phyloP scores from a whole-genome alignment of 2,329 filamentous ascomycete species.

The Penicillium palitans region DNA sequence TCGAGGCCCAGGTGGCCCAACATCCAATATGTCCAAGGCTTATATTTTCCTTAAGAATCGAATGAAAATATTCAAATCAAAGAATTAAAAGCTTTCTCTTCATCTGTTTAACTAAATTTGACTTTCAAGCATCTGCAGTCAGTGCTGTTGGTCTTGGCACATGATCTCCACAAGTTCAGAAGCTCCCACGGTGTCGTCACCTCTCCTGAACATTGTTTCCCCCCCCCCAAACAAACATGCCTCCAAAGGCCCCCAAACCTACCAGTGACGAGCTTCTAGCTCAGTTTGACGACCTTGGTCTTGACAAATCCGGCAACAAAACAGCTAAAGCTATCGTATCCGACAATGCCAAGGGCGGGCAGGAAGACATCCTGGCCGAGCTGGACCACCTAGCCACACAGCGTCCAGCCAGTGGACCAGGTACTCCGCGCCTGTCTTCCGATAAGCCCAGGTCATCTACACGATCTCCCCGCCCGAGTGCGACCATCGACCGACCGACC shows the following conservation, averaged over 20 bases:
- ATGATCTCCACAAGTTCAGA: slow-evolving; percentile 21
- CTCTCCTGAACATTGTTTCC: slow-evolving; percentile 21
- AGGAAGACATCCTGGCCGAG: slow-evolving; percentile 78
- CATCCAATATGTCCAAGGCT: neutral
- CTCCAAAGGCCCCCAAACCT: slow-evolving; percentile 40
- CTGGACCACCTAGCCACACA: slow-evolving; percentile 77
- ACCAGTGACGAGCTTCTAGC: slow-evolving; percentile 53
- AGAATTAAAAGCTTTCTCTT: neutral
- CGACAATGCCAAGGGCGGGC: slow-evolving; percentile 46
- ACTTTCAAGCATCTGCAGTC: neutral
- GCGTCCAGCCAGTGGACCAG: slow-evolving; percentile 69
- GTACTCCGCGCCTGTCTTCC: slow-evolving; percentile 70
- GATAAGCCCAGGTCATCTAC: slow-evolving; percentile 52
- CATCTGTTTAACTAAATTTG: neutral
- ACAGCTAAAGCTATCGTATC: slow-evolving; percentile 29
- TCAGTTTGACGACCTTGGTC: slow-evolving; percentile 50
- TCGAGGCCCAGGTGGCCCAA: neutral
- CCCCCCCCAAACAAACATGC: slow-evolving; percentile 29
- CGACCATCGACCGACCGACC: slow-evolving; percentile 56
- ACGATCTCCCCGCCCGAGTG: slow-evolving; percentile 55
- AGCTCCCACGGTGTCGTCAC: slow-evolving; percentile 31
- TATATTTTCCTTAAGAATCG: neutral
- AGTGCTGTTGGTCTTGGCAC: slow-evolving; percentile 25
- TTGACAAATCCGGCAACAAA: slow-evolving; percentile 36
- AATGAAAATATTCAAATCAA: neutral